These are phyloP conservation scores for Chimonanthus salicifolius DNA, from an alignment of 164 flowering plant species.

Conservation along the genomic window DNA sequence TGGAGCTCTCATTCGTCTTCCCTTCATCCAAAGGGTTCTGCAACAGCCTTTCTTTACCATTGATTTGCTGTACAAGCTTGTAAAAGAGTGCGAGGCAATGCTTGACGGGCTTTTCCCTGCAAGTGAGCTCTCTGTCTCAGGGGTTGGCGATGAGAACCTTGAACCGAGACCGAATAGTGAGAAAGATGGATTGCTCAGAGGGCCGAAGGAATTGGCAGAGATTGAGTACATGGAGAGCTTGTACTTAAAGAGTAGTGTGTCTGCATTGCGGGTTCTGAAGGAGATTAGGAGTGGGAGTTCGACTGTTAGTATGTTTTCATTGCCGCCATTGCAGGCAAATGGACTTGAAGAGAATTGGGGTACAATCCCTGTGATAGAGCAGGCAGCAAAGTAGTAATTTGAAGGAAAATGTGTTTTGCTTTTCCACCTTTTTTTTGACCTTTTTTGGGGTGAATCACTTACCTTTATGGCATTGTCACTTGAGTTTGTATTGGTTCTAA, in stretches of 20 bases:
- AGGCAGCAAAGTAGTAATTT: constrained; percentile 30
- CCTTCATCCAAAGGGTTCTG: constrained; percentile 75
- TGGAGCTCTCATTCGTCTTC: constrained; percentile 68
- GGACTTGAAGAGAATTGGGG: constrained; percentile 28
- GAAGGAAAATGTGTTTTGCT: neutral
- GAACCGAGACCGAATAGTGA: neutral
- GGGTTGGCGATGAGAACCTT: neutral
- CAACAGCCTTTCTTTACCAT: constrained; percentile 81
- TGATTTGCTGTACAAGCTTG: constrained; percentile 60
- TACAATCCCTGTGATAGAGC: constrained; percentile 30
- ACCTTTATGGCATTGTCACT: neutral
- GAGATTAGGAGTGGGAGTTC: constrained; percentile 58
- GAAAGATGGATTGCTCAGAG: constrained; percentile 14
- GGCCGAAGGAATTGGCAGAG: constrained; percentile 39
- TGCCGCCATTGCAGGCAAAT: constrained; percentile 41
- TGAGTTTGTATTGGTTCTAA: neutral
- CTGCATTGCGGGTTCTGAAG: constrained; percentile 48
- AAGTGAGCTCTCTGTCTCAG: constrained; percentile 8
- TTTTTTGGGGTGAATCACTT: neutral
- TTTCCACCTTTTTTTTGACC: neutral
- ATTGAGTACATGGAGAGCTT: constrained; percentile 44
- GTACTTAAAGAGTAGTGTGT: constrained; percentile 37
- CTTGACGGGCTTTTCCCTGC: constrained; percentile 49
- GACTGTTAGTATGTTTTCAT: constrained; percentile 44
- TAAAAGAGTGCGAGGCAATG: constrained; percentile 69